These are phyloP conservation scores for Nosema muscidifuracis DNA, from an alignment of 371 early-diverging fungal species.

Conservation along the genomic window DNA sequence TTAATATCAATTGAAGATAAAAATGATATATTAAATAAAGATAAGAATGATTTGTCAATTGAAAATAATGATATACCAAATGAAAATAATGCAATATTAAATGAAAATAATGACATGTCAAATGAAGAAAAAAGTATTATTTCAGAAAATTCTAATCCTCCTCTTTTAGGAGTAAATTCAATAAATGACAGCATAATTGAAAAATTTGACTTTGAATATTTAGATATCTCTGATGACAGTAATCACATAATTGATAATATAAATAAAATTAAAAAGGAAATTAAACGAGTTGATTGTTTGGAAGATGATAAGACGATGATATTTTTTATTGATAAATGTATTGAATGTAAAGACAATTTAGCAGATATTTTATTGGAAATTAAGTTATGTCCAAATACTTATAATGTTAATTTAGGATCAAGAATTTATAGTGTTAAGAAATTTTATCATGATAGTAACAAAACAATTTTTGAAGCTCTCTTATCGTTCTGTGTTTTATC, in stretches of 20 bases:
- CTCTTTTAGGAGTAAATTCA: too few species aligned
- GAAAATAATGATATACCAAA: too few species aligned
- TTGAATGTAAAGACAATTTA: constrained; percentile 7
- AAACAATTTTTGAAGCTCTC: not conserved
- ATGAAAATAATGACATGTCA: too few species aligned
- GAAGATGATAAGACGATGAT: not conserved
- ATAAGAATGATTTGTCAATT: too few species aligned
- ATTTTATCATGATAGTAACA: not conserved
- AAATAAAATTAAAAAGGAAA: not conserved
- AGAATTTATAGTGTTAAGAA: not conserved
- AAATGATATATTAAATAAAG: too few species aligned
- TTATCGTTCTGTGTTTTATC: not conserved
- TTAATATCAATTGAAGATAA: too few species aligned
- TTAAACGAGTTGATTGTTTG: not conserved
- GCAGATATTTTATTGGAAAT: not conserved
- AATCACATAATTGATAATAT: not conserved
- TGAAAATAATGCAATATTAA: too few species aligned
- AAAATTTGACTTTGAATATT: not conserved
- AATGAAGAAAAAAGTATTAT: too few species aligned
- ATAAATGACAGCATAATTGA: too few species aligned
- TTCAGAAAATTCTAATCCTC: too few species aligned
- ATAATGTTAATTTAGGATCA: constrained; percentile 2
- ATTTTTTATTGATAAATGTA: constrained; percentile 8
- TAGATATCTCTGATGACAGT: not conserved
- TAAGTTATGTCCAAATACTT: not conserved